These are phyloP conservation scores for Eragrostis nindensis DNA, from an alignment of 176 grass and related monocot genomes.

Conservation along the genomic window DNA sequence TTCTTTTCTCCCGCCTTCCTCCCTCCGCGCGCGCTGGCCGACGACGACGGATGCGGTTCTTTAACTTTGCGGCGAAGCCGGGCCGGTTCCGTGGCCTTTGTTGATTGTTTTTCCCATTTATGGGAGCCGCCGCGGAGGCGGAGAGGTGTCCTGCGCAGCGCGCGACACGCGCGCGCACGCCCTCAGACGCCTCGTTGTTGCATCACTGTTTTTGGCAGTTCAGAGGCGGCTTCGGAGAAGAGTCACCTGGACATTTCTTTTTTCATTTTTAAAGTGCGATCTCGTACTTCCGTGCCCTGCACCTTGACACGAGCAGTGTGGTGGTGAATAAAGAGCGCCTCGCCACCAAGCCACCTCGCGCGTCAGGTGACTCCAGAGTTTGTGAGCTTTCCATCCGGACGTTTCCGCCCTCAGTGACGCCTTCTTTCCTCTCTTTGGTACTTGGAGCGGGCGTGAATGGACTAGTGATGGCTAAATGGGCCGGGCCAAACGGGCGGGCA, in stretches of 20 bases:
- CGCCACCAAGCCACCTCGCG: not conserved
- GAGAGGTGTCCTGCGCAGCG: not conserved
- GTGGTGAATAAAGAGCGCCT: too few relatives aligned
- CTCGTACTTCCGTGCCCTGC: not conserved
- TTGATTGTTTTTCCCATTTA: not conserved
- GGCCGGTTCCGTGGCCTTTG: not conserved
- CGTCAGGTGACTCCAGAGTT: constrained; percentile 25
- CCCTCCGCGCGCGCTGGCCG: not conserved
- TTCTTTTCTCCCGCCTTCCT: not conserved
- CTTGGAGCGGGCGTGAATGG: not conserved
- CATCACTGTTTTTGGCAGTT: not conserved
- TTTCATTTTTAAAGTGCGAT: not conserved
- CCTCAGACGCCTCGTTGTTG: not conserved
- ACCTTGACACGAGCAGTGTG: not conserved
- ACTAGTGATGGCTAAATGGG: too few relatives aligned
- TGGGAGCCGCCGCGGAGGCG: not conserved
- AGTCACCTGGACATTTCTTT: not conserved
- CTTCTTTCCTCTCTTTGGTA: not conserved
- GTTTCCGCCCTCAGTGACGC: not conserved
- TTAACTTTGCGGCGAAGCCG: not conserved
- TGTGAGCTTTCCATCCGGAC: not conserved
- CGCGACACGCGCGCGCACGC: constrained; percentile 6
- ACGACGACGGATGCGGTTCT: too few relatives aligned
- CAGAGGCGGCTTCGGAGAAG: too few relatives aligned
- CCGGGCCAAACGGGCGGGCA: too few relatives aligned